Evolutionary conservation across 1,139 yeast genomes (phyloP), one percentile per base, ranked within the genome.

Genomic region (Citeromyces siamensis): DNA sequence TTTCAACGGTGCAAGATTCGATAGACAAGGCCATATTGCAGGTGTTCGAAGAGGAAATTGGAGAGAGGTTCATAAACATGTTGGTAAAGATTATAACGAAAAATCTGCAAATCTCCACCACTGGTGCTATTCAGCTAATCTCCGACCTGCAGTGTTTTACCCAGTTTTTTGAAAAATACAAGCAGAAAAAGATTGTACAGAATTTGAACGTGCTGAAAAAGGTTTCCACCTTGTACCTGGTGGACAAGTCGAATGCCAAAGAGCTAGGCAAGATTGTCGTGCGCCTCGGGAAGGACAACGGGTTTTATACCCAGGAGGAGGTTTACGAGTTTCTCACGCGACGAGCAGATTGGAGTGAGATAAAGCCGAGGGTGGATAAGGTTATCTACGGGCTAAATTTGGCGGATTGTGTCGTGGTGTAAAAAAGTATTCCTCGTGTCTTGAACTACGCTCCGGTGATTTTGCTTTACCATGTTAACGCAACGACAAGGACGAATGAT

Each of bases 41-140:
- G 48, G 94, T 90, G 0, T 90, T 86, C 51, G 94, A 88, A 48
- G 95, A 86, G 51, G 98, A 90, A 51, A 76, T 90, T 29, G 95
- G 95, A 0, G 85, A 85, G 50, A 56, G 98, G 35, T 79, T 90
- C 44, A 86, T 85, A 51, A 78, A 73, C 33, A 65, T 78, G 2
- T 62, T 90, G 32, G 84, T 85, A 29, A 85, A 84, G 52, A 72
- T 80, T 40, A 64, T 90, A 37, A 68, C 71, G 42, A 75, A 77
- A 44, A 68, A 79, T 34, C 70, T 75, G 44, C 69, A 76, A 1
- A 71, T 90, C 3, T 82, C 94, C 2, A 78, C 77, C 2, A 68
- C 69, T 7, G 98, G 98, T 2, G 94, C 96, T 0, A 71, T 88
- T 21, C 75, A 73, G 37, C 66, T 90, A 38, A 80, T 80, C 19